Conservation (phyloP, 2,329 filamentous ascomycete species). For the Fusarium cyanostomum region DNA sequence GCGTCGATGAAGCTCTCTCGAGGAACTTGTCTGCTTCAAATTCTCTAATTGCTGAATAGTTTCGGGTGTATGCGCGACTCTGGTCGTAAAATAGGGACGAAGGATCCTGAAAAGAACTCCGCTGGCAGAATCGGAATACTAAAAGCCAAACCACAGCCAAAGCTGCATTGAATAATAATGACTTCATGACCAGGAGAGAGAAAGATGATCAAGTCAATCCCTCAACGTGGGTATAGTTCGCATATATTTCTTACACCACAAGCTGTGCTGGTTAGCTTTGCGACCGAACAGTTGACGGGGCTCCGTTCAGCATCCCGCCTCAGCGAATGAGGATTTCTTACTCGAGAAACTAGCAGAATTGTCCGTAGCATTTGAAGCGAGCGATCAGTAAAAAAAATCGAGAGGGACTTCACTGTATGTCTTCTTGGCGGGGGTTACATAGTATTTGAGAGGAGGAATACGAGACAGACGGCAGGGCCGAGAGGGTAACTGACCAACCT, state of each 20-base stretch:
- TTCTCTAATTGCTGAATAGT: conserved; percentile 38
- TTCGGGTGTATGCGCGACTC: conserved; percentile 34
- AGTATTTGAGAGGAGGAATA: not conserved
- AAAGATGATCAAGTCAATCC: not conserved
- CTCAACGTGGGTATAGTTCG: not conserved
- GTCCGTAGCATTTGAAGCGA: not conserved
- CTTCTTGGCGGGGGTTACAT: not conserved
- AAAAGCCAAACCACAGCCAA: conserved; percentile 28
- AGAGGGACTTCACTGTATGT: not conserved
- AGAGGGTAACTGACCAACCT: not conserved
- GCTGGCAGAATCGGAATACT: conserved; percentile 35
- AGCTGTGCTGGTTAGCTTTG: not conserved
- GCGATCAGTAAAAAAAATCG: not conserved
- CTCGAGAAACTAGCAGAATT: not conserved
- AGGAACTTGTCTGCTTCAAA: conserved; percentile 38
- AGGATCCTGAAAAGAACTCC: conserved; percentile 36
- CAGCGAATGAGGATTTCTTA: too few species aligned
- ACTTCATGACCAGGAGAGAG: not conserved
- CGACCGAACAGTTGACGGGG: too few species aligned
- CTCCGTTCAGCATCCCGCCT: too few species aligned
- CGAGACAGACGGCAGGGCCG: not conserved
- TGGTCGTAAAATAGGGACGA: conserved; percentile 43
- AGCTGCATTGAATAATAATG: not conserved
- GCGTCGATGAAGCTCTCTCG: not conserved
- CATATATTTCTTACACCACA: not conserved